Conservation (phyloP, 352 stramenopile genomes). For the Pythium rishiriense region DNA sequence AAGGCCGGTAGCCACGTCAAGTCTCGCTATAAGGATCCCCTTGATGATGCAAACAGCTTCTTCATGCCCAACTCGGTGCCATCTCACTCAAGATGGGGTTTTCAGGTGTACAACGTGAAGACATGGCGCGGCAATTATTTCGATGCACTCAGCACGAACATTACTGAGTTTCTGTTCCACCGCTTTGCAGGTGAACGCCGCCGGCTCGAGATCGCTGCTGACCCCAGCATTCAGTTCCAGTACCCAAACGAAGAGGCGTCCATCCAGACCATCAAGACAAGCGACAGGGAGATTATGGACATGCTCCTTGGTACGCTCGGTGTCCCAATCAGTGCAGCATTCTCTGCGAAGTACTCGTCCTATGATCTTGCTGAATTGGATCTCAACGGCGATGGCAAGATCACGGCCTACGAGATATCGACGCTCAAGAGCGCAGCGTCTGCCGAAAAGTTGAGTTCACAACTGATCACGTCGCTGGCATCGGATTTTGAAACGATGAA, state of each 20-base stretch:
- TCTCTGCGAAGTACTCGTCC: slow-evolving; percentile 66
- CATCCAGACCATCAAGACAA: slow-evolving; percentile 44
- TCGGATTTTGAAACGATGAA: slow-evolving; percentile 69
- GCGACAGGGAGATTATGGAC: slow-evolving; percentile 59
- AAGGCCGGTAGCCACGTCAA: slow-evolving; percentile 46
- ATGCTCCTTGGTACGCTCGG: slow-evolving; percentile 65
- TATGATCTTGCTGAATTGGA: slow-evolving; percentile 78
- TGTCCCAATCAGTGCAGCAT: slow-evolving; percentile 53
- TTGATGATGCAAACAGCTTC: slow-evolving; percentile 85
- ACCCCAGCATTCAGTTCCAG: slow-evolving; percentile 36
- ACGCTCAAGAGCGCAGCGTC: slow-evolving; percentile 28
- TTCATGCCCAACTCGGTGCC: slow-evolving; percentile 89
- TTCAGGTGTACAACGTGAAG: slow-evolving; percentile 87
- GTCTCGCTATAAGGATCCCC: slow-evolving; percentile 93
- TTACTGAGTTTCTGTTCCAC: slow-evolving; percentile 83
- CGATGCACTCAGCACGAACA: slow-evolving; percentile 92
- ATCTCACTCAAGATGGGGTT: slow-evolving; percentile 71
- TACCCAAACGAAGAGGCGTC: slow-evolving; percentile 64
- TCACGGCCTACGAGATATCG: slow-evolving; percentile 64
- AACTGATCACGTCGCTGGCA: slow-evolving; percentile 42
- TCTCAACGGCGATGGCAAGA: slow-evolving; percentile 61
- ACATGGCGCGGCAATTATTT: slow-evolving; percentile 95
- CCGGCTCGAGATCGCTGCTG: slow-evolving; percentile 43
- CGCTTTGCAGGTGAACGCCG: slow-evolving; percentile 56
- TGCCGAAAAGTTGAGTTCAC: slow-evolving; percentile 40